phyloP scores from a whole-genome alignment of 2,329 filamentous ascomycete species.

The Zymoseptoria brevis region DNA sequence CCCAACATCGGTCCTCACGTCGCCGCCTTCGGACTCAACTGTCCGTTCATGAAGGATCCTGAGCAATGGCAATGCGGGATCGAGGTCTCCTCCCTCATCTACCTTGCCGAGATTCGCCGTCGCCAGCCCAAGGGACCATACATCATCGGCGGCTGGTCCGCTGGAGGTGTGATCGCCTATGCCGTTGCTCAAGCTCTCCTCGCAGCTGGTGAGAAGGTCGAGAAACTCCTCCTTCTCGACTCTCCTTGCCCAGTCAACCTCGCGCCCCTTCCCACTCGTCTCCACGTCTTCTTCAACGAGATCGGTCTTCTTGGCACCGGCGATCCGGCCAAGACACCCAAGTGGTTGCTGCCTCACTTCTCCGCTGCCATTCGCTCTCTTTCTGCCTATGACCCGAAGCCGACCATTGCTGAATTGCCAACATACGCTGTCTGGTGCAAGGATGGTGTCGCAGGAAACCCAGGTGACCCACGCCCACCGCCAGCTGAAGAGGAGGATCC shows the following conservation, averaged over 20 bases:
- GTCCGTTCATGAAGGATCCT: constrained; percentile 62
- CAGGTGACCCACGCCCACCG: constrained; percentile 58
- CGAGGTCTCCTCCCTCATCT: constrained; percentile 56
- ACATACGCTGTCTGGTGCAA: constrained; percentile 63
- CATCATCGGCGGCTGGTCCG: constrained; percentile 49
- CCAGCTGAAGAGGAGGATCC: constrained; percentile 50
- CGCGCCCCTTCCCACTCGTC: constrained; percentile 43
- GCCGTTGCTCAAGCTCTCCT: constrained; percentile 44
- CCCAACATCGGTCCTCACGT: constrained; percentile 46
- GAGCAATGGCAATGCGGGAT: constrained; percentile 59
- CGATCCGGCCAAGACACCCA: constrained; percentile 52
- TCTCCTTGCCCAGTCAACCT: constrained; percentile 46
- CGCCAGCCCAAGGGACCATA: constrained; percentile 59
- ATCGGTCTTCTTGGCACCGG: constrained; percentile 63
- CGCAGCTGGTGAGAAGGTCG: constrained; percentile 41
- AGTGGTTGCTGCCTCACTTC: constrained; percentile 70
- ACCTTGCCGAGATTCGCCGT: constrained; percentile 61
- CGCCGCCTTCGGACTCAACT: constrained; percentile 53
- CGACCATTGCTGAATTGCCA: constrained; percentile 54
- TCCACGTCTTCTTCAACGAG: constrained; percentile 65
- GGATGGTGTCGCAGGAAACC: constrained; percentile 61
- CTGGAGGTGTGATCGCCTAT: constrained; percentile 49
- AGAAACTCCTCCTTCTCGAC: constrained; percentile 46
- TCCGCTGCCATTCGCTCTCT: constrained; percentile 59
- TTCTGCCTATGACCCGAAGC: constrained; percentile 59